Conservation (phyloP, 495 filamentous ascomycete species). For the Penicillium nucicola region DNA sequence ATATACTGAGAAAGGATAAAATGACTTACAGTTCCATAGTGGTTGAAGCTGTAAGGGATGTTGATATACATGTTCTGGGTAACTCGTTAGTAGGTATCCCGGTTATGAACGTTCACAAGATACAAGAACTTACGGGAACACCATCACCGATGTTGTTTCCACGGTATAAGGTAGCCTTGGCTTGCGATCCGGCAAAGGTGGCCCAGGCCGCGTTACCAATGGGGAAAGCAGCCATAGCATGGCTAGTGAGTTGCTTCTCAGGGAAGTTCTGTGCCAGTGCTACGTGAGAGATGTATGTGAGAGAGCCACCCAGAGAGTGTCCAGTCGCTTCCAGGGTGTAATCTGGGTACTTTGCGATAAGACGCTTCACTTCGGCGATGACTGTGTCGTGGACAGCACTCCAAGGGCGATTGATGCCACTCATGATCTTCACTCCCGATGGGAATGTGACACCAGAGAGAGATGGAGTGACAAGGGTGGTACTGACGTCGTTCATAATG, state of each 20-base stretch:
- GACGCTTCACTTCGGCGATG: slow-evolving; percentile 26
- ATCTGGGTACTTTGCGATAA: slow-evolving; percentile 25
- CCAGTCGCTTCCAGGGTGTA: slow-evolving; percentile 33
- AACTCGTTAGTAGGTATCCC: slow-evolving; percentile 6
- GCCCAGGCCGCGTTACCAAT: slow-evolving; percentile 34
- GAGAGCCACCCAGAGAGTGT: slow-evolving; percentile 32
- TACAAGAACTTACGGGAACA: slow-evolving; percentile 22
- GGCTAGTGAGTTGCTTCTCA: slow-evolving; percentile 24
- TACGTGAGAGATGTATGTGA: slow-evolving; percentile 35
- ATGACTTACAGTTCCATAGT: slow-evolving; percentile 31
- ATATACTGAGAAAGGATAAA: not conserved
- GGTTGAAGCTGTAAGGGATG: slow-evolving; percentile 21
- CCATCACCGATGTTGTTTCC: slow-evolving; percentile 31
- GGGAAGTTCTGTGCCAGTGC: slow-evolving; percentile 33
- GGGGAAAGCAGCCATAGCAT: slow-evolving; percentile 33
- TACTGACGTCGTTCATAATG: slow-evolving; percentile 37
- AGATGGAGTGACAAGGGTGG: slow-evolving; percentile 24
- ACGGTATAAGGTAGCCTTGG: slow-evolving; percentile 24
- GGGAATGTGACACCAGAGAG: slow-evolving; percentile 32
- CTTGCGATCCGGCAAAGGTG: slow-evolving; percentile 21
- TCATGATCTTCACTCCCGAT: slow-evolving; percentile 28
- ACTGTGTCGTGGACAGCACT: slow-evolving; percentile 27
- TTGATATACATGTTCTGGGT: slow-evolving; percentile 30
- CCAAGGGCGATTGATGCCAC: slow-evolving; percentile 27
- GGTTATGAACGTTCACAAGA: not conserved